Percentiles rank a stretch among this genome's conserved stretches.
Conservation (phyloP, 805 yeast genomes). For the Grigorovia transvaalensis region DNA sequence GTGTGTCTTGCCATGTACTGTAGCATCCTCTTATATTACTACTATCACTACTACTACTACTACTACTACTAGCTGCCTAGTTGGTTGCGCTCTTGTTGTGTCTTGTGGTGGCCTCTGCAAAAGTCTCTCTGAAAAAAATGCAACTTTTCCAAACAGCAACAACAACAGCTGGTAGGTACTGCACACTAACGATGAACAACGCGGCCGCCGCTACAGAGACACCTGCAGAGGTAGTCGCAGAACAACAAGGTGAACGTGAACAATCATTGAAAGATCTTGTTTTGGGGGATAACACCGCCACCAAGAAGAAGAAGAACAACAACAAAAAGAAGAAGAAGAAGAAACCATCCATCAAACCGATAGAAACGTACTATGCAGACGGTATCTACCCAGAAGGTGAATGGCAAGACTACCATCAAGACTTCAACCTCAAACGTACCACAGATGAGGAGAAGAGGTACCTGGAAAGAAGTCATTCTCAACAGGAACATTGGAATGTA, state of each 20-base stretch:
- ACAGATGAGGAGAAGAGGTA: slow-evolving; percentile 83
- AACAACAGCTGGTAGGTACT: no score
- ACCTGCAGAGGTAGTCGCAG: not conserved
- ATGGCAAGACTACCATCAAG: slow-evolving; percentile 64
- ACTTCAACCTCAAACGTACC: slow-evolving; percentile 56
- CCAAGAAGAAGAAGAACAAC: slow-evolving; percentile 33
- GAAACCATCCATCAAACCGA: slow-evolving; percentile 46
- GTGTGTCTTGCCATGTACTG: not conserved
- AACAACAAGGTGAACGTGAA: not conserved
- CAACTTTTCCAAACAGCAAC: no score
- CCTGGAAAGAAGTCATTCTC: slow-evolving; percentile 46
- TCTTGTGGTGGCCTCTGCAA: no score
- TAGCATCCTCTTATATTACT: not conserved
- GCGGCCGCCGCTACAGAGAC: not conserved
- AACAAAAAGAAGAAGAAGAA: slow-evolving; percentile 52
- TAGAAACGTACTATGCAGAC: slow-evolving; percentile 58
- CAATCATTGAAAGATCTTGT: not conserved
- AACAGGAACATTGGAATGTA: slow-evolving; percentile 62
- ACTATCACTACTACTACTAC: no score
- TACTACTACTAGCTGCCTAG: no score
- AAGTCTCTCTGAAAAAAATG: no score
- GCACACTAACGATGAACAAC: no score
- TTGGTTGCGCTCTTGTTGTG: no score
- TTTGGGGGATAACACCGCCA: not conserved
- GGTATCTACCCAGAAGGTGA: slow-evolving; percentile 79